These are phyloP conservation scores for Pichia sp. DNA, from an alignment of 1,139 yeast species.

Conservation along the genomic window DNA sequence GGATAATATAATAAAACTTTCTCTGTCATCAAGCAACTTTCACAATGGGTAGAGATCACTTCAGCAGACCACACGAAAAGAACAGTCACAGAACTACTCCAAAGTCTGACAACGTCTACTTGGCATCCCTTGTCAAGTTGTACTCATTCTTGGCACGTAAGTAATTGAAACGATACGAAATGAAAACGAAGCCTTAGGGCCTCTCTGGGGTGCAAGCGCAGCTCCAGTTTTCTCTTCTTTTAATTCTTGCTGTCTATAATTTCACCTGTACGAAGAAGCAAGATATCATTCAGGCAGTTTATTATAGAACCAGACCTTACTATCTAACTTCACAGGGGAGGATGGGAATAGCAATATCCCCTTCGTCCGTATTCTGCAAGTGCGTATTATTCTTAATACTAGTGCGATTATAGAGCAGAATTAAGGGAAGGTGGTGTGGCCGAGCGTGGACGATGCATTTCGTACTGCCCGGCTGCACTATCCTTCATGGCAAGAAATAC, in stretches of 20 bases:
- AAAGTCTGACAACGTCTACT: constrained; percentile 98
- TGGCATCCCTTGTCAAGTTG: constrained; percentile 93
- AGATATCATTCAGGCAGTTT: background rate
- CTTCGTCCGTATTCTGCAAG: constrained; percentile 29
- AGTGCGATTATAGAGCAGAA: constrained; percentile 36
- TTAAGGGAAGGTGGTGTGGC: constrained; percentile 17
- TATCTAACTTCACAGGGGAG: background rate
- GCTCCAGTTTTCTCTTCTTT: constrained; percentile 2
- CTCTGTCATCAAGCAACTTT: constrained; percentile 10
- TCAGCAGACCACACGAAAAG: constrained; percentile 93
- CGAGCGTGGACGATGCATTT: background rate
- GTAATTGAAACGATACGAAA: constrained; percentile 34
- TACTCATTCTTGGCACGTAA: constrained; percentile 99
- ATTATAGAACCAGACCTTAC: background rate
- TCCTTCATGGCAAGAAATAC: constrained; percentile 19
- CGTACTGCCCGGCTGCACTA: background rate
- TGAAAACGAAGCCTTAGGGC: background rate
- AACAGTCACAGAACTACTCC: constrained; percentile 98
- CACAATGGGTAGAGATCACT: constrained; percentile 97
- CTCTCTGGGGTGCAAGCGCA: background rate
- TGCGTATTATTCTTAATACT: constrained; percentile 18
- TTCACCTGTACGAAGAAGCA: constrained; percentile 1
- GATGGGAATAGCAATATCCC: background rate
- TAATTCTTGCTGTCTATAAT: constrained; percentile 24
- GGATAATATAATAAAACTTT: background rate